Evolutionary conservation across 192 early-diverging fungal genomes (phyloP), one percentile per base, ranked within the genome.

Genomic region (Podila clonocystis): DNA sequence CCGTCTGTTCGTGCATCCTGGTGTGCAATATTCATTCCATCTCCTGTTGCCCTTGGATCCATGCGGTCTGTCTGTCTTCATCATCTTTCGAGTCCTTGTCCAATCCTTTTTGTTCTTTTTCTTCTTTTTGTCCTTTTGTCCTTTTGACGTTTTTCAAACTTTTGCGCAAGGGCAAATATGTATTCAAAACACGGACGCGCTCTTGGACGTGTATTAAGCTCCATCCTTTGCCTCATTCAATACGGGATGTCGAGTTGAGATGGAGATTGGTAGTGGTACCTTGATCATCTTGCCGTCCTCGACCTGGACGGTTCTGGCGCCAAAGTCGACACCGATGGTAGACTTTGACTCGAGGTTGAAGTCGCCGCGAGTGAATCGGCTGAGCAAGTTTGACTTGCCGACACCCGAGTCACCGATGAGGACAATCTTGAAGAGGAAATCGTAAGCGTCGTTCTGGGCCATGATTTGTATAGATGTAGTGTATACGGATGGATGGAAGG

Each of bases 241-340:
- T 36, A 76, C 11, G 82, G 68, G 59, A 84, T 83, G 49, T 34
- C 65, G 66, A 58, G 71, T 68, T 8, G 78, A 70, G 28, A 87
- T 57, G 49, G 72, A 75, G 31, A 72, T 84, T 59, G 83, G 50
- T 45, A n/a, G 19, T 26, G 4, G 17, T 57, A 96, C 96, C 88
- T 98, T 99, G 85, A 99, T 97, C 48, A 94, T 97, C 89, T 99
- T 99, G 68, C 90, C 89, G 62, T 99, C 97, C 58, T 80, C 75
- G 22, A 82, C 80, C 28, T 82, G 73, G 48, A 82, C 80, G 26
- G 80, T 76, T 68, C 80, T 73, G 22, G 80, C 75, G 26, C 74
- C 70, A 24, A 86, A 74, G 41, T 86, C 85, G 1, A 86, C 66
- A 5, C 85, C 85, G 50, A 86, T 85, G 34, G 85, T 86, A 11